Percentiles rank a stretch among this genome's conserved stretches.
Evolutionary conservation across 768 basidiomycete species (phyloP).

Genomic region (Suillus ampliporus): DNA sequence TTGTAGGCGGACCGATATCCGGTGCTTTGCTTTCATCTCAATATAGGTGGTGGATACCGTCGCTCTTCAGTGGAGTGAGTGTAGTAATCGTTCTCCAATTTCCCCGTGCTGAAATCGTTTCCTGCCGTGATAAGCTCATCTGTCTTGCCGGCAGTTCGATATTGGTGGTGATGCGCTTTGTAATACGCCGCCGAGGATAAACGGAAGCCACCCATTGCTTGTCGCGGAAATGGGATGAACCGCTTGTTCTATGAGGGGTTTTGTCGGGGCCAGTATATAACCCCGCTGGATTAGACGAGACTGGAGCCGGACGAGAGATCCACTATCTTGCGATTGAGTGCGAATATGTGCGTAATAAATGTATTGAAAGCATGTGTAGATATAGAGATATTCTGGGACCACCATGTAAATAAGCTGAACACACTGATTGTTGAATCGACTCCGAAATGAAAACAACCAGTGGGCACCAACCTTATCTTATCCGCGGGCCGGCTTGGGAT

Average conservation of each 20-base stretch:
- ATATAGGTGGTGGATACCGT: conserved; percentile 63
- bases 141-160: neutral
- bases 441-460: too few species aligned
- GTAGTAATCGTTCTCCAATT: neutral
- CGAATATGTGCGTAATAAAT: too few species aligned
- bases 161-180: neutral
- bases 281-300: neutral
- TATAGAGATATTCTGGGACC: too few species aligned
- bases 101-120: neutral
- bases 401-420: too few species aligned
- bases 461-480: neutral
- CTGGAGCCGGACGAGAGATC: neutral
- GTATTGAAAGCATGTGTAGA: too few species aligned
- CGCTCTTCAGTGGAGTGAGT: conserved; percentile 53
- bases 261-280: neutral
- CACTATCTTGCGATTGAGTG: too few species aligned
- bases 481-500: neutral
- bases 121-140: neutral
- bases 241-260: neutral
- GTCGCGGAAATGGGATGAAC: neutral
- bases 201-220: neutral
- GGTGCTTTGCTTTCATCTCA: conserved; percentile 56
- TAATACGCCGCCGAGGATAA: neutral
- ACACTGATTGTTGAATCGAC: too few species aligned
- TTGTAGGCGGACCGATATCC: conserved; percentile 56